Base-by-base conservation (phyloP, 441 rosid genomes). In the Kokia cookei region DNA sequence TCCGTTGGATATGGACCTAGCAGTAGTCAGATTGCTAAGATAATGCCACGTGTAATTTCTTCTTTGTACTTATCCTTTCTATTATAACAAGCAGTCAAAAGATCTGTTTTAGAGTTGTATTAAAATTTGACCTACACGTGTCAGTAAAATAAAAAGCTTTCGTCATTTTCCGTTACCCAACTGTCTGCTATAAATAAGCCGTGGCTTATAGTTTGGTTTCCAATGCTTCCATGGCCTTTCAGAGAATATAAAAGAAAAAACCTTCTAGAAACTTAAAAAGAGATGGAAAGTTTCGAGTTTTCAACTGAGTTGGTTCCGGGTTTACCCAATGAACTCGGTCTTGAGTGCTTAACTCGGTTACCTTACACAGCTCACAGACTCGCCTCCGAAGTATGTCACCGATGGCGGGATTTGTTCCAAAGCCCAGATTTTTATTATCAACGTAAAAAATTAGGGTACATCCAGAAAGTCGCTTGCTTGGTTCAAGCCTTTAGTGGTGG, bases 321-420 rank as follows among this genome's bases (percentile, higher is more conserved):
- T 65, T 66, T 85, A 8, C 86, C 85, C 5, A 58, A 66, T 7
- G 86, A 85, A 54, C 71, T 85, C 63, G 75, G 86, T 11, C 81
- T 85, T 63, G 79, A 81, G 73, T 85, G 88, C 79, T 58, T 85
- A 42, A 76, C 75, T 58, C 83, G 86, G 5, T 69, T 83, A 72
- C 86, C 82, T 29, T 69, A 69, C 81, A 13, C 74, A 2, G 42
- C 79, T 47, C 85, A 83, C 69, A 58, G 37, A 9, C 69, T 68
- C 35, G 83, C 84, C n/a, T 76, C 83, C 17, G 66, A 65, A 1
- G 88, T 85, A 19, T 79, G 86, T 81, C 79, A 70, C 47, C 54
- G 77, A 26, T 85, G 88, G 88, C 82, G 77, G 13, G 61, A 81
- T 22, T 67, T 85, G 54, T 32, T 85, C 29, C 63, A 54, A 65